Base-by-base conservation (phyloP, 805 yeast species). In the Monosporozyma siamensis region DNA sequence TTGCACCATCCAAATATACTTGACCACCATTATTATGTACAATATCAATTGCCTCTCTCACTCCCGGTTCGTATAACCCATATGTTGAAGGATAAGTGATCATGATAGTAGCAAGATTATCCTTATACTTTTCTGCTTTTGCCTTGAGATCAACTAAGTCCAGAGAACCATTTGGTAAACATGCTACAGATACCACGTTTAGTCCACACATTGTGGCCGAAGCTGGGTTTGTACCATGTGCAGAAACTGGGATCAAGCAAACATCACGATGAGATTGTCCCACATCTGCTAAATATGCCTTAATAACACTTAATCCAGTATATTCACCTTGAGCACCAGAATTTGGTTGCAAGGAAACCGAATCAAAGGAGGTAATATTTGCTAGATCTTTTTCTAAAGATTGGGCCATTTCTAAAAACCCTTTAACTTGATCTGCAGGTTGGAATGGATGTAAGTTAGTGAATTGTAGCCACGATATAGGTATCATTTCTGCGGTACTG, bases 311-410 rank as follows among this genome's bases (percentile, higher is more conserved):
- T 46, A 92, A 71, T 23, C 98, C 98, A 12, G 97, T 77, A 66
- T 83, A 92, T 66, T 92, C 98, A 64, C 98, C 98, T 65, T 90
- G 96, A 31, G 98, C 97, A 52, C 98, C 98, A 31, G 97, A 86
- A 62, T 92, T 92, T 48, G 98, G 98, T 80, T 87, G 94, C 46
- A 86, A 68, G 2, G 97, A 84, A 17, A 95, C 82, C 32, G 85
- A 90, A 47, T 80, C 85, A 56, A 92, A 87, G 0, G 97, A 97
- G 9, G 98, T 90, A 49, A 92, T 89, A 49, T 83, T 86, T 44
- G 89, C 84, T 51, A 92, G 70, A 64, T 92, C 97, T 29, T 70
- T 67, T 62, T 85, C 95, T 26, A 92, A 74, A 58, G 85, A 95
- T 18, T 64, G 58, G 40, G 89, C 77, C 46, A 92, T 66, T 58